phyloP scores from a whole-genome alignment of 129 eudicot species.

The Ambrosia trifida region DNA sequence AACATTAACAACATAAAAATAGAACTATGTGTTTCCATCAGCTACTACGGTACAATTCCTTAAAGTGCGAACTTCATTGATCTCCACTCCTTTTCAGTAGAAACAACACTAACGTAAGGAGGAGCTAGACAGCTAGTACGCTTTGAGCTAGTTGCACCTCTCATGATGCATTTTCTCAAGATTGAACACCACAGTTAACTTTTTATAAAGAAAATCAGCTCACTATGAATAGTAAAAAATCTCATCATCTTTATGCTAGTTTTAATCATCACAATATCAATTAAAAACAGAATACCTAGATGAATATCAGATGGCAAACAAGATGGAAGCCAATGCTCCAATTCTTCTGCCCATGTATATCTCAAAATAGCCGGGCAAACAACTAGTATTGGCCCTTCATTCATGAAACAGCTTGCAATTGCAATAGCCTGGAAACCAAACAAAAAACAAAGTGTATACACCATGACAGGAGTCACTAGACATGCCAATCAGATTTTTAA shows the following conservation, averaged over 20 bases:
- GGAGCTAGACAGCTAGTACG: slow-evolving; percentile 1
- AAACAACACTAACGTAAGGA: neutral
- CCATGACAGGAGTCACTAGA: slow-evolving; percentile 8
- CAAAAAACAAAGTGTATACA: slow-evolving; percentile 14
- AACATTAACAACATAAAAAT: neutral
- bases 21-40: neutral
- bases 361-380: slow-evolving; percentile 97
- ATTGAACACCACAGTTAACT: neutral
- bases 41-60: neutral
- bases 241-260: slow-evolving; percentile 1
- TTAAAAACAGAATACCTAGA: slow-evolving; percentile 52
- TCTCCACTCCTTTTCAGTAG: slow-evolving; percentile 1
- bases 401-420: slow-evolving; percentile 83
- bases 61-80: neutral
- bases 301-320: slow-evolving; percentile 93
- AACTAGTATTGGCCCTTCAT: slow-evolving; percentile 77
- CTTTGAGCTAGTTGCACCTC: slow-evolving; percentile 15
- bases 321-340: slow-evolving; percentile 95
- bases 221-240: neutral
- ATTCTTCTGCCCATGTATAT: slow-evolving; percentile 93
- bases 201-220: neutral
- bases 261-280: neutral
- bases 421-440: slow-evolving; percentile 73
- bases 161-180: slow-evolving; percentile 14
- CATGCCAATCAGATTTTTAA: slow-evolving; percentile 3